These are phyloP conservation scores for Podaxis sp. DNA, from an alignment of 768 basidiomycete species.

Conservation along the genomic window DNA sequence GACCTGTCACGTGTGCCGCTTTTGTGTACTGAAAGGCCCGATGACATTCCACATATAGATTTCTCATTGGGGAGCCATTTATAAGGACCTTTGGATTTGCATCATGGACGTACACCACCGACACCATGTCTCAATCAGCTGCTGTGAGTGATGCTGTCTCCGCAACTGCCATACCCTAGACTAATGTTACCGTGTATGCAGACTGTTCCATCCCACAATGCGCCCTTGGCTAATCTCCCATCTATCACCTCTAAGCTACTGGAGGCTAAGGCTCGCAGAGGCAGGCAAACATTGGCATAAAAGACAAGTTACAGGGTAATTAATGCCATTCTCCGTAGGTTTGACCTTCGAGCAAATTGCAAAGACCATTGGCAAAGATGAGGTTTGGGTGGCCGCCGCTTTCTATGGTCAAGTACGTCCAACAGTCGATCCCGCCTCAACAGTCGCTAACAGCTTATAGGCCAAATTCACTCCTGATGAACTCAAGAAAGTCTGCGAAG, in stretches of 20 bases:
- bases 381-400: slow-evolving; percentile 80
- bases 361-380: slow-evolving; percentile 65
- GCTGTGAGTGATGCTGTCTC: not conserved
- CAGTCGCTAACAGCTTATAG: slow-evolving; percentile 31
- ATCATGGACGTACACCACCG: not conserved
- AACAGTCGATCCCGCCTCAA: not conserved
- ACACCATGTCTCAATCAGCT: slow-evolving; percentile 16
- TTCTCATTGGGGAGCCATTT: not conserved
- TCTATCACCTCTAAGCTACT: slow-evolving; percentile 50
- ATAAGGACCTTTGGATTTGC: not conserved
- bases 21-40: not conserved
- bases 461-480: slow-evolving; percentile 70
- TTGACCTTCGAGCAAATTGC: slow-evolving; percentile 72
- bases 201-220: slow-evolving; percentile 41
- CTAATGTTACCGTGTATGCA: slow-evolving; percentile 17
- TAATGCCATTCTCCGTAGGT: slow-evolving; percentile 33
- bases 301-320: not conserved
- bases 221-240: slow-evolving; percentile 53
- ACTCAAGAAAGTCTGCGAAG: slow-evolving; percentile 46
- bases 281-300: slow-evolving; percentile 26
- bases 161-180: not conserved
- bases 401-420: slow-evolving; percentile 74
- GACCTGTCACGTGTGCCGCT: not conserved
- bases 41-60: not conserved
- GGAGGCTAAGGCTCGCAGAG: slow-evolving; percentile 68